These are phyloP conservation scores for Clitopilus hobsonii DNA, from an alignment of 768 basidiomycete genomes.

Conservation along the genomic window DNA sequence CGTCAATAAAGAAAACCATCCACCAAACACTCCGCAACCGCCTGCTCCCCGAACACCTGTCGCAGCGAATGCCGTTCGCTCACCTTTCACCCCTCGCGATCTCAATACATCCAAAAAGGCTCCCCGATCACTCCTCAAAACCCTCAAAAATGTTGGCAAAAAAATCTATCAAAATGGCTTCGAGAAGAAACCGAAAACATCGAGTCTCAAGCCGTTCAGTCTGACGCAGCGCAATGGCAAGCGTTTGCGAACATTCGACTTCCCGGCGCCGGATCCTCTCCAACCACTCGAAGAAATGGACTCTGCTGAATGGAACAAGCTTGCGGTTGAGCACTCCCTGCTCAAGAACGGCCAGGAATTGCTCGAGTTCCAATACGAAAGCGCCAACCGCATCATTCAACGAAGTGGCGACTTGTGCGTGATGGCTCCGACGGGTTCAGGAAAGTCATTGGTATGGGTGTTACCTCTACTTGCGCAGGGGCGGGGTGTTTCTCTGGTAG, in stretches of 20 bases:
- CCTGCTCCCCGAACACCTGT: neutral
- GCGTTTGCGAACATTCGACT: neutral
- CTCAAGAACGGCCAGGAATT: neutral
- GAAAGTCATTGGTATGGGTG: slow-evolving; percentile 16
- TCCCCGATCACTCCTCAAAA: neutral
- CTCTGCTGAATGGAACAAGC: neutral
- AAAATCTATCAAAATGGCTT: neutral
- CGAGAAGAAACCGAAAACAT: neutral
- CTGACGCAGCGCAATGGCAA: neutral
- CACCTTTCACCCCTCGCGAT: neutral
- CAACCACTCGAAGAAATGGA: neutral
- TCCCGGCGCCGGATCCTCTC: neutral
- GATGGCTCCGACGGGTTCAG: slow-evolving; percentile 16
- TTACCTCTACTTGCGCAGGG: slow-evolving; percentile 15
- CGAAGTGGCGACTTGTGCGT: slow-evolving; percentile 11
- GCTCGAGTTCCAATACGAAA: slow-evolving; percentile 14
- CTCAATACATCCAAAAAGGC: neutral
- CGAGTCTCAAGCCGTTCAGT: neutral
- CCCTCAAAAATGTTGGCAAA: neutral
- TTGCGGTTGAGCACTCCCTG: neutral
- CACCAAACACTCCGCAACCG: neutral
- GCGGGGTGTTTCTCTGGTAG: slow-evolving; percentile 14
- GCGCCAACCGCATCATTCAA: slow-evolving; percentile 11
- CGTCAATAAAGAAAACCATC: neutral
- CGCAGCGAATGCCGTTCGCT: neutral